These are phyloP conservation scores for Shiraia bambusicola DNA, from an alignment of 2,329 filamentous ascomycete species.

Conservation along the genomic window DNA sequence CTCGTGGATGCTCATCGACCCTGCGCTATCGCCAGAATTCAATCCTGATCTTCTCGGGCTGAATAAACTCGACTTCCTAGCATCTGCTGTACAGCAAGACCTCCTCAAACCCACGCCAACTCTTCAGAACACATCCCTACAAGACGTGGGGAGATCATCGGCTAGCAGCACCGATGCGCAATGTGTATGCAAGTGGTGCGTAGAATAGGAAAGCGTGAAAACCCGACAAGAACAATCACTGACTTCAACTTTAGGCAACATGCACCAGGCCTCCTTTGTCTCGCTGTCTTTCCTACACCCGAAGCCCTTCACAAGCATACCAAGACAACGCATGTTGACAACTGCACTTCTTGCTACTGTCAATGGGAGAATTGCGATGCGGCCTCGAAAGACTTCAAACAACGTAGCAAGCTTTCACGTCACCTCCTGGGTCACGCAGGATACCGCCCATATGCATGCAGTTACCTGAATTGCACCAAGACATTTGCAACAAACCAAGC, in stretches of 20 bases:
- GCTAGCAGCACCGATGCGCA: conserved; percentile 3
- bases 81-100: conserved; percentile 32
- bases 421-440: conserved; percentile 43
- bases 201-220: neutral
- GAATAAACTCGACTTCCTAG: conserved; percentile 33
- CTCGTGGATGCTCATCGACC: conserved; percentile 34
- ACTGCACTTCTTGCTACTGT: conserved; percentile 38
- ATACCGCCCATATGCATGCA: conserved; percentile 41
- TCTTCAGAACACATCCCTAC: conserved; percentile 7
- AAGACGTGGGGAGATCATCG: no score
- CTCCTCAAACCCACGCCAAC: conserved; percentile 20
- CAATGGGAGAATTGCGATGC: conserved; percentile 42
- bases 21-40: conserved; percentile 22
- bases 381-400: conserved; percentile 42
- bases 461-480: conserved; percentile 38
- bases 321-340: conserved; percentile 39
- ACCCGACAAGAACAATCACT: no score
- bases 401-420: conserved; percentile 42
- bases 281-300: conserved; percentile 29
- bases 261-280: conserved; percentile 28
- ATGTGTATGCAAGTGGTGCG: conserved; percentile 37
- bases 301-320: conserved; percentile 40
- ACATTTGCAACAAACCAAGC: conserved; percentile 45
- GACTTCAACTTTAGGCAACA: conserved; percentile 19
- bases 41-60: conserved; percentile 9